A percentile compares a stretch with the other conserved stretches of the same genome.
Conservation (phyloP, 306 rosid genomes). For the cucumber (Cucumis sativus) region Cucumber_9930_V3 NC_026656.2:1681001-1681500, state of each 20-base stretch:
- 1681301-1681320: background rate
- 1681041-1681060: background rate
- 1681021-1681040: conserved; percentile 92
- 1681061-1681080: background rate
- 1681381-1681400: background rate
- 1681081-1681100: background rate
- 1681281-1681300: background rate
- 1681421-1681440: background rate
- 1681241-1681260: background rate
- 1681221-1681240: background rate
- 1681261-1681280: background rate
- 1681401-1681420: background rate
- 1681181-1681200: background rate
- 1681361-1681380: background rate
- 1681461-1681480: background rate
- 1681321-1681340: background rate
- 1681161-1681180: background rate
- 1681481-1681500: background rate
- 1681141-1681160: background rate
- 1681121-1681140: background rate
- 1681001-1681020: conserved; percentile 93
- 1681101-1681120: background rate
- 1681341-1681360: background rate
- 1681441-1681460: background rate
- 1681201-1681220: background rate